Evolutionary conservation across 2,329 filamentous ascomycete genomes (phyloP), one percentile per base, ranked within the genome.

Genomic region (Lasiodiplodia gonubiensis): DNA sequence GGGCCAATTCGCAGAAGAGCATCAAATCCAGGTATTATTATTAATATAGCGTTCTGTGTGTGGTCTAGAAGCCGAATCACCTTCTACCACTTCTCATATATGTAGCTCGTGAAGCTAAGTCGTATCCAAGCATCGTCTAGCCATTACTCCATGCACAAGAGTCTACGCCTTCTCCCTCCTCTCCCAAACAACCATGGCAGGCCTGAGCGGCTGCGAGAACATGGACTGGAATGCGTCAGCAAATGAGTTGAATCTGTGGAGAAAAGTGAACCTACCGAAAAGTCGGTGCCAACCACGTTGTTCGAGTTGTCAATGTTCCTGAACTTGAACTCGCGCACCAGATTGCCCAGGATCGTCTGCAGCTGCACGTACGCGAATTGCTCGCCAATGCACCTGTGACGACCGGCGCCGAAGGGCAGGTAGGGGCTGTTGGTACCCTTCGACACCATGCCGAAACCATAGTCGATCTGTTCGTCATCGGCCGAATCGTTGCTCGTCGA

Each of bases 321-420:
- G 78, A 97, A 88, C 82, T 92, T 94, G 83, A 97, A 92, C 64
- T 88, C 78, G 60, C 93, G 86, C 49, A 97, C 91, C 71, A 94
- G 82, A 68, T 89, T 89, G 61, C 90, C 92, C 14, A 90, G 83
- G 71, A 98, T 96, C 53, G 92, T 93, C 77, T 94, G 90, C 70
- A 98, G 84, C 82, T 98, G 94, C 68, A 96, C 86, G 77, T 96
- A 97, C 72, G 94, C 94, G 79, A 97, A 98, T 76, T 97, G 93
- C 85, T 98, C 94, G 71, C 94, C 94, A 76, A 98, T 97, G 81
- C 94, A 98, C 71, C 94, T 86, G 81, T 98, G 94, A 72, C 94
- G 86, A 51, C 94, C 94, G 35, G 94, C 94, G 68, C 94, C 94
- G 76, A 98, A 98, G 2, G 94, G 94, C 57, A 98, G 87, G 79